A percentile compares a stretch with the other conserved stretches of the same genome.
Evolutionary conservation across 1,284 basidiomycete species (phyloP).

Genomic region (Heterobasidion irregulare): DNA sequence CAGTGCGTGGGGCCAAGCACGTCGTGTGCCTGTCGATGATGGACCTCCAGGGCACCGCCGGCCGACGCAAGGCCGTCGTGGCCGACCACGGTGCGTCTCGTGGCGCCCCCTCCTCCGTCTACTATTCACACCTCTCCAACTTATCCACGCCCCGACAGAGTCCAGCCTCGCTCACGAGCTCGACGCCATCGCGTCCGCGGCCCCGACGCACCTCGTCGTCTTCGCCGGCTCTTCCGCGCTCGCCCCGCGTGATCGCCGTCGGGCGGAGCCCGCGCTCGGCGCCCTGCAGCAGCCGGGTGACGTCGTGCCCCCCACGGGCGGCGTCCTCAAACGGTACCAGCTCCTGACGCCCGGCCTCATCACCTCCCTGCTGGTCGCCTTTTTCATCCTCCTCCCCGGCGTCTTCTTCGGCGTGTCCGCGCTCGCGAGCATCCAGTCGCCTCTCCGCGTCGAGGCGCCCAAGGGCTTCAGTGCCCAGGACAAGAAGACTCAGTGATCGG

Average conservation of each 20-base stretch:
- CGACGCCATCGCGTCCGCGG: slow-evolving; percentile 33
- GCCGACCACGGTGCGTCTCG: slow-evolving; percentile 39
- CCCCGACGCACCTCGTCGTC: slow-evolving; percentile 55
- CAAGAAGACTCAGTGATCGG: slow-evolving; percentile 66
- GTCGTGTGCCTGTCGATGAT: slow-evolving; percentile 51
- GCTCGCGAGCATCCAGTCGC: slow-evolving; percentile 71
- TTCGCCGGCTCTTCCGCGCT: slow-evolving; percentile 44
- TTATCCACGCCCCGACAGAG: slow-evolving; percentile 9
- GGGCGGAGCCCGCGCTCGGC: slow-evolving; percentile 16
- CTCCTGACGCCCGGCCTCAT: slow-evolving; percentile 78
- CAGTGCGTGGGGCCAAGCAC: slow-evolving; percentile 35
- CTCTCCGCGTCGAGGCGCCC: slow-evolving; percentile 52
- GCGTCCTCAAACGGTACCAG: slow-evolving; percentile 68
- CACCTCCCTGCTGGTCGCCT: slow-evolving; percentile 53
- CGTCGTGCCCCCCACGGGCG: slow-evolving; percentile 33
- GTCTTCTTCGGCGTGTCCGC: slow-evolving; percentile 60
- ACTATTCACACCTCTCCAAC: not conserved
- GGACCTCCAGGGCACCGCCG: slow-evolving; percentile 31
- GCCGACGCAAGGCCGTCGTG: slow-evolving; percentile 36
- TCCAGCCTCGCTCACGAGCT: slow-evolving; percentile 33
- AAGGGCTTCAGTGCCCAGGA: slow-evolving; percentile 61
- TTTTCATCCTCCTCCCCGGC: slow-evolving; percentile 70
- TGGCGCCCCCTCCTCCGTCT: not conserved
- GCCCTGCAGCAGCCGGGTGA: slow-evolving; percentile 18
- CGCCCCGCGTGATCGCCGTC: slow-evolving; percentile 26